Conservation (phyloP, 1,284 basidiomycete species). For the Ganoderma resinaceum region DNA sequence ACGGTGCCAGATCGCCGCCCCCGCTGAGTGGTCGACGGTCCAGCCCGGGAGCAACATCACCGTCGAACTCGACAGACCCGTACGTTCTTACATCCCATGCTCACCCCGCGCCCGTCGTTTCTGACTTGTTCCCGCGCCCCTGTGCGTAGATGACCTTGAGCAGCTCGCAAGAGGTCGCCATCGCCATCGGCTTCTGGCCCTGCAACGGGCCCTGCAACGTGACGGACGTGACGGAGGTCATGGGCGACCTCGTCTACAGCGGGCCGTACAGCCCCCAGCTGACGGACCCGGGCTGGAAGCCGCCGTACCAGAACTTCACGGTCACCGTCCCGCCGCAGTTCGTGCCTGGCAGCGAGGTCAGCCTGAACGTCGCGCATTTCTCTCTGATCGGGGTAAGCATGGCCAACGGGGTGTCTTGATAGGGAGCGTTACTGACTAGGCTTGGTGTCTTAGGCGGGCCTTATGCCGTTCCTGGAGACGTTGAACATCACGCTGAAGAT, state of each 20-base stretch:
- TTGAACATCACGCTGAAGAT: slow-evolving; percentile 20
- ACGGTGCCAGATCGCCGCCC: slow-evolving; percentile 45
- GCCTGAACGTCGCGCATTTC: slow-evolving; percentile 51
- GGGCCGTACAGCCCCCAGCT: slow-evolving; percentile 51
- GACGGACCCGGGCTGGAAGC: slow-evolving; percentile 34
- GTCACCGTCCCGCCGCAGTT: slow-evolving; percentile 49
- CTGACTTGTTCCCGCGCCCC: background rate
- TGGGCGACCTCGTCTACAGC: slow-evolving; percentile 53
- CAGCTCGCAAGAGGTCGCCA: slow-evolving; percentile 48
- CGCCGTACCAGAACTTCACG: slow-evolving; percentile 59
- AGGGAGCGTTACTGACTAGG: background rate
- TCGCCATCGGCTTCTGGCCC: slow-evolving; percentile 49
- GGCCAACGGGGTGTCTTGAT: background rate
- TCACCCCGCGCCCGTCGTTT: background rate
- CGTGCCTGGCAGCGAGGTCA: slow-evolving; percentile 39
- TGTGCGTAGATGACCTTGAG: slow-evolving; percentile 44
- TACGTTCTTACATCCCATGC: slow-evolving; percentile 37
- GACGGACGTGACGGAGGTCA: slow-evolving; percentile 37
- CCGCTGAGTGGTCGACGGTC: slow-evolving; percentile 42
- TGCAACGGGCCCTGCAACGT: slow-evolving; percentile 43
- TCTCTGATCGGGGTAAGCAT: slow-evolving; percentile 55
- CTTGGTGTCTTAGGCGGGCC: slow-evolving; percentile 4
- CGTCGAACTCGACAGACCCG: slow-evolving; percentile 53
- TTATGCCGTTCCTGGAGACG: slow-evolving; percentile 18
- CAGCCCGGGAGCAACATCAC: slow-evolving; percentile 45